Base-by-base conservation (phyloP, 169 alveolate genomes). In the Eimeria necatrix region DNA sequence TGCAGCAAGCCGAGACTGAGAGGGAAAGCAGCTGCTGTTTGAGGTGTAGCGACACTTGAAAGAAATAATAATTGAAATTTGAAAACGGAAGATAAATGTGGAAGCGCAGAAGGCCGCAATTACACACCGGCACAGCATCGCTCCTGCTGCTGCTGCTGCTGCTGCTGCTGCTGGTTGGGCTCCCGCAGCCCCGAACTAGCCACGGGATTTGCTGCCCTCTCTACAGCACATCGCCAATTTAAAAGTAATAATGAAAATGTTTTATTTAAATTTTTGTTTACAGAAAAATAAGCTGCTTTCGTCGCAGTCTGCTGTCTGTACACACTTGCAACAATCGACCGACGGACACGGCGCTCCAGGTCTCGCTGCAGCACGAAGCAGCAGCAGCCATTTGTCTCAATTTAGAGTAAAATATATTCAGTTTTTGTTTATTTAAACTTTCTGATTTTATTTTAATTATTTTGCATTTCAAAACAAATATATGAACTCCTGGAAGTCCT, bases 61-160 rank as follows among this genome's bases (percentile, higher is more conserved):
- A 64, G 22, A 64, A 32, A 32, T 20, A 64, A 64, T 64, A 64
- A 64, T 14, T 18, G 41, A 2, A 32, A 32, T 32, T 32, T 32
- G 41, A 64, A 18, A 18, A 12, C 18, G 26, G 22, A 64, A 64
- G 18, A 64, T 8, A 32, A 59, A 14, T 59, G 14, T 2, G 70
- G 74, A 20, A 64, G 3, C 18, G 74, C 4, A 64, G 74, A 32
- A 10, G 22, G 22, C 22, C 16, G 16, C 22, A 12, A 32, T 32
- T 32, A 32, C 41, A 32, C 41, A 32, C 41, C 41, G 41, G 41
- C 41, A 32, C 41, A 2, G 46, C 22, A 64, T 18, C 22, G 74
- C 74, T 64, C 46, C 41, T 14, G 74, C 24, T 64, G 26, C 74
- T 64, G 74, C 74, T 64, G 74, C 74, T 64, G 74, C 74, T 61